Evolutionary conservation across 805 yeast genomes (phyloP), one percentile per base, ranked within the genome.

Genomic region (Myxozyma mucilagina): DNA sequence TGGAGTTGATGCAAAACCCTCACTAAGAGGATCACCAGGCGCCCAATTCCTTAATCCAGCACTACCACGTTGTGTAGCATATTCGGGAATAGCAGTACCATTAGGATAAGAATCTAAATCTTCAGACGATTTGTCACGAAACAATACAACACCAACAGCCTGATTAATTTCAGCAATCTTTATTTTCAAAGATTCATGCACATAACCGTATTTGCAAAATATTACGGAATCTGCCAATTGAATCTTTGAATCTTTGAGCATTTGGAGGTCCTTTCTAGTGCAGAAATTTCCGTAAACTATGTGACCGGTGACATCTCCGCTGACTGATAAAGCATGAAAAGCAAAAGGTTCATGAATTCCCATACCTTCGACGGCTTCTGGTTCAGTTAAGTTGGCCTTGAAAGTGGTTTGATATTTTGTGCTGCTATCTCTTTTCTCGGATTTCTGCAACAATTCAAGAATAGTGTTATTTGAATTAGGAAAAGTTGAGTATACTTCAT

Each of bases 1-100:
- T 24, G 67, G 63, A 2, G 54, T 81, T 39, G 85, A 81, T 3
- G 87, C 81, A 65, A 79, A 81, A 1, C 87, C 89, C 1, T 90
- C 90, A 1, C 90, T 84, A 0, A 90, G 81, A 16, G 92, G 92
- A 70, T 87, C 94, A 39, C 94, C 94, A 0, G 92, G 91, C 2
- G 79, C 76, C 57, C 73, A 74, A 6, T 87, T 79, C 35, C 87
- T 73, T 68, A 82, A 86, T 69, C 82, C 84, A 1, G 86, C 88
- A 47, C 89, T 84, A 1, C 94, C 94, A 68, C 93, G 79, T 75
- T 88, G 92, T 34, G 88, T 85, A 9, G 87, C 77, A 9, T 86
- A 82, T 41, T 90, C 92, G 69, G 89, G 85, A 65, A 93, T 79
- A 0, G 92, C 90, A 0, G 87, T 87, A 1, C 94, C 94, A 2